Percentiles rank a stretch among this genome's conserved stretches.
These are phyloP conservation scores for Metschnikowia vanudenii DNA, from an alignment of 805 yeast species.

Conservation along the genomic window DNA sequence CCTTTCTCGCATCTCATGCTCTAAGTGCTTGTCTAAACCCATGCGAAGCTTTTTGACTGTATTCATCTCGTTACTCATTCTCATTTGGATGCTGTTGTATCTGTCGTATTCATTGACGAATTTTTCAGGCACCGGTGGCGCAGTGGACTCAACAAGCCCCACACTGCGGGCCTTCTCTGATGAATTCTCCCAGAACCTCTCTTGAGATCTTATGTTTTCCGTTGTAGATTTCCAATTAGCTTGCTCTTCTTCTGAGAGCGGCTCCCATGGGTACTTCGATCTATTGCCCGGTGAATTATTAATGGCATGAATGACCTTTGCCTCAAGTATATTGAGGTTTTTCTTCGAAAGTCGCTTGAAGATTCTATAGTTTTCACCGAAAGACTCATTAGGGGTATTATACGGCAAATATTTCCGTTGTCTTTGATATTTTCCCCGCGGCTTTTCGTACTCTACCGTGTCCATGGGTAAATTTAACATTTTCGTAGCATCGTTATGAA, in stretches of 20 bases:
- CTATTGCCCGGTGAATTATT: neutral
- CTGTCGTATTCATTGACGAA: slow-evolving; percentile 9
- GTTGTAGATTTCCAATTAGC: slow-evolving; percentile 7
- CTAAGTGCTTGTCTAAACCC: slow-evolving; percentile 12
- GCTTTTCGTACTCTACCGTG: neutral
- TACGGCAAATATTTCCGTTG: slow-evolving; percentile 1
- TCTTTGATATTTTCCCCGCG: neutral
- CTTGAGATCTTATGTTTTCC: neutral
- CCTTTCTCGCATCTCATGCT: slow-evolving; percentile 12
- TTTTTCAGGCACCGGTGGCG: slow-evolving; percentile 3
- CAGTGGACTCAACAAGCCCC: slow-evolving; percentile 1
- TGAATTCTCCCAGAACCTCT: slow-evolving; percentile 8
- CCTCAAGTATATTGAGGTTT: slow-evolving; percentile 14
- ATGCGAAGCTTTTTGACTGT: slow-evolving; percentile 9
- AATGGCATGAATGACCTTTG: slow-evolving; percentile 9
- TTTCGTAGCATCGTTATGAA: slow-evolving; percentile 15
- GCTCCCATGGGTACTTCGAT: slow-evolving; percentile 14
- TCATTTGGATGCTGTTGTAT: slow-evolving; percentile 8
- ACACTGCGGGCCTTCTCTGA: slow-evolving; percentile 1
- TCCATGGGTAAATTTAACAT: slow-evolving; percentile 13
- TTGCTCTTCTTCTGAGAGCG: slow-evolving; percentile 5
- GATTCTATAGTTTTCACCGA: slow-evolving; percentile 18
- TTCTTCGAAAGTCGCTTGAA: slow-evolving; percentile 14
- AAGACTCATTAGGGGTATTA: slow-evolving; percentile 5
- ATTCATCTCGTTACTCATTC: slow-evolving; percentile 10